Evolutionary conservation across 169 alveolate species (phyloP), one percentile per base, ranked within the genome.

Genomic region (Cryptosporidium sp.): DNA sequence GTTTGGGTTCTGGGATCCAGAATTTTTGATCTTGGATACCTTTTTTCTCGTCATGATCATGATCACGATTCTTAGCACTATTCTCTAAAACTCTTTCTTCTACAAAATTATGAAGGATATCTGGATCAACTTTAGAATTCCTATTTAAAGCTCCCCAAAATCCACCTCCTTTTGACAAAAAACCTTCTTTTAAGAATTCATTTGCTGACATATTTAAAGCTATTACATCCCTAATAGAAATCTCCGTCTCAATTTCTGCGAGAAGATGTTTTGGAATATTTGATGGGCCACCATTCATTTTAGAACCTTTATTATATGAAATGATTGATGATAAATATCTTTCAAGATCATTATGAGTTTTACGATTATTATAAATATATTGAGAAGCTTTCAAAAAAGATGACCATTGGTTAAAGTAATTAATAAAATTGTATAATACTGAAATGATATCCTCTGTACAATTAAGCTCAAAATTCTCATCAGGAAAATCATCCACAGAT

Each of bases 121-220:
- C 18, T 26, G 89, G 56, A 48, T 42, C 65, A 3, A 62, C 37
- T 1, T 37, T 16, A 23, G 21, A 33, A 23, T 29, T 21, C 39
- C 37, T 62, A 0, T 65, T 48, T 2, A 80, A 65, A 21, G 42
- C 45, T 16, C 45, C 45, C 61, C 56, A 80, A 29, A 80, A 65
- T 9, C 68, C 89, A 42, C 52, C 26, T 14, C 60, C 48, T n/a
- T 37, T 60, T 31, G 86, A 53, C 18, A 70, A 58, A 23, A 26
- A 67, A 33, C 53, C 21, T 3, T 62, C 89, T 18, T 48, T 80
- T 31, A 80, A 29, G 53, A 62, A 62, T 23, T 80, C 65, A 65
- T 80, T 51, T 14, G 89, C 89, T 42, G 89, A 60, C 89, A 80
- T 65, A 33, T 80, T 75, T 12, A 80, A 18, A 23, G 89, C 56